Evolutionary conservation across 345 rosid genomes (phyloP), one percentile per base, ranked within the genome.

Genomic region (Erodium maritimum): DNA sequence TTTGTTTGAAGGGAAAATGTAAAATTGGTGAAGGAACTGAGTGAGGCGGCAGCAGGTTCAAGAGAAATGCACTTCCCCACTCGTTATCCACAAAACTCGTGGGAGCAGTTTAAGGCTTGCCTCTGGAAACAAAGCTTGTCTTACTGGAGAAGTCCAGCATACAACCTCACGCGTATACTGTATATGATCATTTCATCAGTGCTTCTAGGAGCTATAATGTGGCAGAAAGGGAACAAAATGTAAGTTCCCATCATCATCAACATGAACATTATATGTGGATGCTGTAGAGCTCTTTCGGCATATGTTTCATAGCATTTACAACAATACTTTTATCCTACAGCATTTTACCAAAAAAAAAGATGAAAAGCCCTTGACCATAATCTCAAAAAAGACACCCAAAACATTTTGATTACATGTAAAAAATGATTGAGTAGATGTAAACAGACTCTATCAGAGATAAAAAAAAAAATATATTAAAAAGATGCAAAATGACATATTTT

Each of bases 21-120:
- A 61, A 69, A 71, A 17, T 19, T 66, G 10, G 76, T 74, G 1
- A 19, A 25, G 5, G 56, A 64, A 19, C 51, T 68, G 42, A 69
- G 70, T 50, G n/a, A n/a, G 11, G 72, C 79, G 8, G 37, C 22
- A 19, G 2, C 22, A 0, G 68, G 62, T 56, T 68, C 73, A 34
- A n/a, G n/a, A n/a, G 74, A 71, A 57, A 21, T 74, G 19, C 20
- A 50, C 2, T 77, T 77, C 33, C 22, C 65, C 5, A 45, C 61
- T 1, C 46, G 21, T 17, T 71, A 57, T 50, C 55, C 73, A 0
- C 67, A 66, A 24, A 71, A 64, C 20, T 54, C 23, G 9, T 78
- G 77, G 75, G 73, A 61, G 55, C 79, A 74, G 37, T 64, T 71
- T 42, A 67, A 66, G 52, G 64, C 82, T 14, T 78, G 82, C 65